Evolutionary conservation across 2,329 filamentous ascomycete genomes (phyloP), one percentile per base, ranked within the genome.

Genomic region (Coniochaeta hoffmannii): DNA sequence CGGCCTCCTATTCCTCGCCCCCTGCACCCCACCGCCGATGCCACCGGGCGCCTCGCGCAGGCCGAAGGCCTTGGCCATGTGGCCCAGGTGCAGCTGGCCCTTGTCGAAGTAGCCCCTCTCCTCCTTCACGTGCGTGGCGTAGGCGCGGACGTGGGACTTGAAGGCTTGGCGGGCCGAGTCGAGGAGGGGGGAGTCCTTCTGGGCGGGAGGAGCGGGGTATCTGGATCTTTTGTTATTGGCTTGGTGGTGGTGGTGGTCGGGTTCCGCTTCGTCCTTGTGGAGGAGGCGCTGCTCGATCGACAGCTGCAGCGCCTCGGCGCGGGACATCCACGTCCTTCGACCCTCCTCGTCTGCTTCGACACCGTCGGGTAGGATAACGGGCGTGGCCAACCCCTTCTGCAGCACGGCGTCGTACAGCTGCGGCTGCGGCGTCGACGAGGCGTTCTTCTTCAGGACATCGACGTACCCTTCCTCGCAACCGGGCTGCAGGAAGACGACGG

Each of bases 391-490:
- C 36, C 88, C 85, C 64, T 87, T 84, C 68, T 92, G 81, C 4
- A 86, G 74, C 4, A 82, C 71, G 0, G 74, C 65, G 41, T 83
- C 80, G 64, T 79, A 83, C 0, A 75, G 73, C 56, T 82, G 73
- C 1, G 79, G 70, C 0, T 73, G 71, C 4, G 78, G 76, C 0
- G 79, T 69, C 15, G 49, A 51, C 6, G 24, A 31, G 0, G 76
- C 69, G 0, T 78, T 74, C 9, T 73, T 66, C 41, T 78, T 81
- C 28, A 96, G 77, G 1, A 93, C 77, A 2, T 85, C 78, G 36
- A 96, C 85, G 68, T 99, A 99, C 55, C 88, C 89, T 72, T 99
- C 94, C 70, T 99, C 94, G 56, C 84, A 85, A 15, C 94, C 94
- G 0, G 94, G 94, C 57, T 92, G 84, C 14, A 99, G 82, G 76